phyloP scores from a whole-genome alignment of 108 stramenopile genomes.

The Pelagomonas calceolata region DNA sequence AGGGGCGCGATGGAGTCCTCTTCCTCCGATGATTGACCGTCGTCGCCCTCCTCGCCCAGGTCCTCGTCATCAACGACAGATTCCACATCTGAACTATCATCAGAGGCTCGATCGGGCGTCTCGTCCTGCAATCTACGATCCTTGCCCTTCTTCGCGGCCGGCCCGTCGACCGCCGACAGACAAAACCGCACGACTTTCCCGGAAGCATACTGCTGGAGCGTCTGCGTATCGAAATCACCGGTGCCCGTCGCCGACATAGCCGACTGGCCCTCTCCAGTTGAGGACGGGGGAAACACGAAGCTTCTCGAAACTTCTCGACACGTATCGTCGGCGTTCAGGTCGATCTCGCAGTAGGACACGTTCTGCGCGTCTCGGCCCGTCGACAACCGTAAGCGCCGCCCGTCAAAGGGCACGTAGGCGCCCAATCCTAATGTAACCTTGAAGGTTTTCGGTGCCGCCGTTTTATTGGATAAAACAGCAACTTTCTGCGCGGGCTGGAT shows the following conservation, averaged over 20 bases:
- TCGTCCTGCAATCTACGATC: slow-evolving; percentile 3
- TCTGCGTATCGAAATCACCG: no score
- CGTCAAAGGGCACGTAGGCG: slow-evolving; percentile 12
- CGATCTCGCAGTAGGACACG: background rate
- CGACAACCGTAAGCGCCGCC: slow-evolving; percentile 1
- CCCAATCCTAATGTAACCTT: background rate
- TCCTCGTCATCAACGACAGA: background rate
- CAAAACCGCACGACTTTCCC: background rate
- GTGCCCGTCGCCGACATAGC: no score
- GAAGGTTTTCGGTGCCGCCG: slow-evolving; percentile 7
- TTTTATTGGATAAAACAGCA: background rate
- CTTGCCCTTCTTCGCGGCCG: background rate
- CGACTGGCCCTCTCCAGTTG: no score
- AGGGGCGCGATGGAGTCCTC: no score
- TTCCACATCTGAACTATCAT: background rate
- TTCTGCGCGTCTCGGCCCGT: background rate
- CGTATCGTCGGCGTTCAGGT: background rate
- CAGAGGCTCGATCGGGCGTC: no score
- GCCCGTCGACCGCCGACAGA: background rate
- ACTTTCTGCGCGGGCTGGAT: background rate
- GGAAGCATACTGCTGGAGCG: no score
- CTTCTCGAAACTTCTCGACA: background rate
- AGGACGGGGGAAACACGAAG: no score
- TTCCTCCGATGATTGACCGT: background rate
- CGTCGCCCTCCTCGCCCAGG: background rate